Evolutionary conservation across 148 eudicot species (phyloP).

Genomic region (Vaccinium corymbosum): DNA sequence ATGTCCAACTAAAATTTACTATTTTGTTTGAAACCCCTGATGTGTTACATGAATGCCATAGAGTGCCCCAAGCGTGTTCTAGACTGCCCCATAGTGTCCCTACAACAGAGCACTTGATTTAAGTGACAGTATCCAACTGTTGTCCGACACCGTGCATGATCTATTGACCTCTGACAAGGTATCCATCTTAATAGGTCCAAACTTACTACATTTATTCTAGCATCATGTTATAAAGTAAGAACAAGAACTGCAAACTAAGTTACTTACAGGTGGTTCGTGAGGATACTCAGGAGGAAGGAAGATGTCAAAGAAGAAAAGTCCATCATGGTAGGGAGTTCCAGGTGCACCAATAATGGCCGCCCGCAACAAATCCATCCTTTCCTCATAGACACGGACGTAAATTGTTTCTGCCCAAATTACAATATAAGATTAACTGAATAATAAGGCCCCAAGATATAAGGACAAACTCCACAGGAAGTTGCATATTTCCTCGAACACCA

Average conservation of each 20-base stretch:
- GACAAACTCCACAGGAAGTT: background rate
- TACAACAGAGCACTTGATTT: background rate
- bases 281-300: slow-evolving; percentile 88
- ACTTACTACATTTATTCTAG: background rate
- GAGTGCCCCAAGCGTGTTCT: background rate
- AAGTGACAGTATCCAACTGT: background rate
- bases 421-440: slow-evolving; percentile 8
- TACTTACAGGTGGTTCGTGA: slow-evolving; percentile 86
- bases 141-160: background rate
- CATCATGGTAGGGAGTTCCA: slow-evolving; percentile 95
- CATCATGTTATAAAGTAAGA: background rate
- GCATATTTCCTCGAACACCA: background rate
- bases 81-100: background rate
- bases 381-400: slow-evolving; percentile 83
- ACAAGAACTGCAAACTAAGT: background rate
- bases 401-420: slow-evolving; percentile 54
- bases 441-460: background rate
- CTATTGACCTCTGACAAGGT: background rate
- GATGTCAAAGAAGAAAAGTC: slow-evolving; percentile 87
- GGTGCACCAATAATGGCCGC: slow-evolving; percentile 83
- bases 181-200: background rate
- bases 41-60: background rate
- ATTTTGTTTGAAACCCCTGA: background rate
- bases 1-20: background rate
- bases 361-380: slow-evolving; percentile 85